phyloP scores from a whole-genome alignment of 805 yeast species.

The Candida sakaeoensis region DNA sequence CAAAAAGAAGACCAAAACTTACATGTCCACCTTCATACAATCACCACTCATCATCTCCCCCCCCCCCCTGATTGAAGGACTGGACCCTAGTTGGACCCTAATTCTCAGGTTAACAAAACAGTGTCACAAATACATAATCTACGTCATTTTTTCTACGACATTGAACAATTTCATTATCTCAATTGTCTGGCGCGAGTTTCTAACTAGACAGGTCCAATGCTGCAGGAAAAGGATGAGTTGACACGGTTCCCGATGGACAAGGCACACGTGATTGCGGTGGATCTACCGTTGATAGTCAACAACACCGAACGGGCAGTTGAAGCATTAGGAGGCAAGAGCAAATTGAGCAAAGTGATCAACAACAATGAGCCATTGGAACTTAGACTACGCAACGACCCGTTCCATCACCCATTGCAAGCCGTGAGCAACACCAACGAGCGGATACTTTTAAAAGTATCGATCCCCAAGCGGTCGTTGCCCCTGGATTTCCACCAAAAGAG shows the following conservation, averaged over 20 bases:
- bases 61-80: no score
- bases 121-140: no score
- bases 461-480: conserved; percentile 53
- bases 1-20: no score
- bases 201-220: no score
- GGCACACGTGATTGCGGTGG: conserved; percentile 72
- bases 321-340: conserved; percentile 63
- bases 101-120: no score
- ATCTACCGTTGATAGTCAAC: conserved; percentile 69
- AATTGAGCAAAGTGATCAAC: conserved; percentile 41
- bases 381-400: conserved; percentile 37
- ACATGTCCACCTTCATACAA: no score
- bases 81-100: no score
- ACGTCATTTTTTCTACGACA: no score
- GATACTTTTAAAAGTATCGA: conserved; percentile 52
- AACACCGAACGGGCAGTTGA: conserved; percentile 59
- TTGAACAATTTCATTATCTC: no score
- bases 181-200: no score
- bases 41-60: no score
- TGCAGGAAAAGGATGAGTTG: conserved; percentile 1
- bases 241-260: conserved; percentile 52
- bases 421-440: conserved; percentile 51
- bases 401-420: conserved; percentile 64
- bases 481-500: conserved; percentile 32
- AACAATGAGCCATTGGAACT: conserved; percentile 34